Base-by-base conservation (phyloP, 768 basidiomycete species). In the Candolleomyces eurysporus region DNA sequence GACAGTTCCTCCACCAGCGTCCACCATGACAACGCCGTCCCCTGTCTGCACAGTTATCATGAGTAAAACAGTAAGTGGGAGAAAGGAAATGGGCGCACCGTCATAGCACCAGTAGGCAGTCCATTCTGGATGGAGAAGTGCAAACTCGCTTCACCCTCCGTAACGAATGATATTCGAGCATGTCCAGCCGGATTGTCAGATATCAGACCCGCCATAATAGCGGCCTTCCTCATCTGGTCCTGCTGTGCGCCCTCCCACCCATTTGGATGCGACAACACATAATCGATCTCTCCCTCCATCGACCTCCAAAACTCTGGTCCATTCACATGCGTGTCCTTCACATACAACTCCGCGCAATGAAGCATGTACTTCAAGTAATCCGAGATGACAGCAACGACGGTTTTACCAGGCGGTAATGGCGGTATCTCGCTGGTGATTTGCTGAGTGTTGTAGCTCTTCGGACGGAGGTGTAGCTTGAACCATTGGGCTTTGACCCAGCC, bases 181-280 rank as follows among this genome's bases (percentile, higher is more conserved):
- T 73, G 76, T 0, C 75, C 78, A 9, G 73, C 73, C 3, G 67
- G 60, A 0, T 67, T 73, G 53, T 78, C 68, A 0, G 76, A 68
- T 13, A 87, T 71, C 17, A 88, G 75, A 10, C 83, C 82, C 0
- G 82, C 86, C n/a, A 69, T 59, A 9, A 79, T 68, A 0, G 83
- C 83, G 0, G 86, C 85, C 22, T 69, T 66, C 2, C 85, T 77
- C 73, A 87, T 82, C 65, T 77, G 72, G 14, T 67, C 71, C 64
- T 87, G 85, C 61, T 88, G 85, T 0, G 66, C 67, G 0, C 82
- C 82, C 58, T 80, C 85, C 85, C 85, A 87, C 0, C 83, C 85
- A 62, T 87, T 86, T 10, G 85, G 86, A 62, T 86, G 85, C 1
- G 79, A 77, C 19, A 87, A 75, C 7, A 87, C 74, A 63, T 78